Evolutionary conservation across 176 grass and related monocot species (phyloP).

Genomic region (Calamus simplicifolius): DNA sequence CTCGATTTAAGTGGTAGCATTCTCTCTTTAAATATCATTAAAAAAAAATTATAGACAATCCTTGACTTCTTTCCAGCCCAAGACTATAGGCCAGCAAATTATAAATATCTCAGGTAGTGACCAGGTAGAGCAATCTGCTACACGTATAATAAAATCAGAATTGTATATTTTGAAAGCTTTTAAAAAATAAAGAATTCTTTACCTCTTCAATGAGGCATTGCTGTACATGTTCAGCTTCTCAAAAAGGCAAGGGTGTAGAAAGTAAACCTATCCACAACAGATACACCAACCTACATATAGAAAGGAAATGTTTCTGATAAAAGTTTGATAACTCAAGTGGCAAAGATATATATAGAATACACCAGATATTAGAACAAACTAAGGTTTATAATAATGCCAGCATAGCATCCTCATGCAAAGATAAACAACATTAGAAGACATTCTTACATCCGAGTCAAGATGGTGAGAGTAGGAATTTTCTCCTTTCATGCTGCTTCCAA

Average conservation of each 20-base stretch:
- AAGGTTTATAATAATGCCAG: not conserved
- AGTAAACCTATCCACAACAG: slow-evolving; percentile 97
- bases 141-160: no score
- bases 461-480: slow-evolving; percentile 99
- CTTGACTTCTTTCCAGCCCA: no score
- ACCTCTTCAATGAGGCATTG: slow-evolving; percentile 96
- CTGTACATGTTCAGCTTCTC: slow-evolving; percentile 99
- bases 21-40: no score
- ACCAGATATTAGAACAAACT: not conserved
- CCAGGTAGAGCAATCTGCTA: no score
- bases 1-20: no score
- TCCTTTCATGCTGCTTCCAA: slow-evolving; percentile 96
- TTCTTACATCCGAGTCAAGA: slow-evolving; percentile 92
- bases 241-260: slow-evolving; percentile 98
- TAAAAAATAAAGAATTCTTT: slow-evolving; percentile 8
- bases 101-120: no score
- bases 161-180: not conserved
- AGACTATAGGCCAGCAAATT: no score
- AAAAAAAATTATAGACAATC: no score
- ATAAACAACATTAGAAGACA: not conserved
- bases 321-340: slow-evolving; percentile 10
- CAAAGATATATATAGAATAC: slow-evolving; percentile 10
- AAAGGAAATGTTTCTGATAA: slow-evolving; percentile 18
- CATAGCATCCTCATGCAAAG: not conserved
- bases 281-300: slow-evolving; percentile 78